Base-by-base conservation (phyloP, 306 rosid species). In the Quercus dentata region DNA sequence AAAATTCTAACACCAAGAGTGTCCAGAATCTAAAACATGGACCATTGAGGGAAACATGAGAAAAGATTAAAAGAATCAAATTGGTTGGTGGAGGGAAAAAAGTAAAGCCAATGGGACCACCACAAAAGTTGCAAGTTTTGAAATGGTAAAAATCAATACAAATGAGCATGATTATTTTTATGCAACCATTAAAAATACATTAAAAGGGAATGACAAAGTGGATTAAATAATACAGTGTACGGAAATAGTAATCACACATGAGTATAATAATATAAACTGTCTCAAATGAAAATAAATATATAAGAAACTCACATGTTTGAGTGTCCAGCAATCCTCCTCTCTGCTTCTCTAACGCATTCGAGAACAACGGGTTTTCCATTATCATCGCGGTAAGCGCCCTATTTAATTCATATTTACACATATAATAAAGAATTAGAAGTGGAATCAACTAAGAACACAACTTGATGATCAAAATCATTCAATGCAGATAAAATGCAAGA, bases 381-480 rank as follows among this genome's bases (percentile, higher is more conserved):
- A 76, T 95, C 99, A 69, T 95, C 93, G 4, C 97, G 99, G 85
- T 95, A 95, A 2, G 99, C 99, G 69, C 99, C 99, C 99, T 95
- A 25, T 20, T 6, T 1, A 74, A 69, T 73, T 56, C 10, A 44
- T 41, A 64, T 33, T 35, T 4, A 3, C 35, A 19, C 14, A 35
- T 19, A 10, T 73, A 35, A 57, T 4, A 0, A 44, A 67, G 78
- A 57, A 71, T 76, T 56, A 81, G 61, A 18, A 68, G 44, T 51
- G 20, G 59, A 17, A 76, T 49, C 67, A 28, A 79, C 18, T 35
- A 18, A 55, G 46, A 17, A 63, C 70, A 30, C 17, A 67, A 77
- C 54, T 41, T 72, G 38, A 49, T 49, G 0, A 71, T 17, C 13
- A 80, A 82, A 51, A 14, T 71, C 30, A 76, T 52, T n/a, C 25